Percentiles rank a stretch among this genome's conserved stretches.
These are phyloP conservation scores for Lophiostoma macrostomum DNA, from an alignment of 495 filamentous ascomycete species.

Conservation along the genomic window DNA sequence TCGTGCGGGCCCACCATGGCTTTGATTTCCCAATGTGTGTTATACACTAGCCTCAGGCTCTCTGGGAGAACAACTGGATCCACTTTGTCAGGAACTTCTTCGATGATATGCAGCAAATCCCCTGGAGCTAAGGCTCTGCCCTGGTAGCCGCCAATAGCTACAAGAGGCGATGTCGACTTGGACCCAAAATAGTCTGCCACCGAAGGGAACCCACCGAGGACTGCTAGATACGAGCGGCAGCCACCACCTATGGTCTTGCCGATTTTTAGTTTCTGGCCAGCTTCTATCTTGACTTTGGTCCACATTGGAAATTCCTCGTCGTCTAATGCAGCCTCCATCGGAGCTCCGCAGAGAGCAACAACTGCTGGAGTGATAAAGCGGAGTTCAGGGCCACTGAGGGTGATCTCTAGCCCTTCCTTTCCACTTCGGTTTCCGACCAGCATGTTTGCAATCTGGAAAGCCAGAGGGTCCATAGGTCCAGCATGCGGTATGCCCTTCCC, in stretches of 20 bases:
- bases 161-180: conserved; percentile 55
- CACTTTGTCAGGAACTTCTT: conserved; percentile 34
- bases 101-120: conserved; percentile 48
- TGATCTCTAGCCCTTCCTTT: conserved; percentile 58
- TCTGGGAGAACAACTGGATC: conserved; percentile 41
- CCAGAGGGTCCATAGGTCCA: conserved; percentile 57
- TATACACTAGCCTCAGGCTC: conserved; percentile 46
- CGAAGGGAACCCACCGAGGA: conserved; percentile 55
- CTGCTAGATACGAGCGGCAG: conserved; percentile 57
- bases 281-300: conserved; percentile 49
- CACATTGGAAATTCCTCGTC: conserved; percentile 51
- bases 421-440: conserved; percentile 55
- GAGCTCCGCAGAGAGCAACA: conserved; percentile 54
- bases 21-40: conserved; percentile 46
- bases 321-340: conserved; percentile 49
- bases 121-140: conserved; percentile 53
- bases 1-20: conserved; percentile 59
- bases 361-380: conserved; percentile 50
- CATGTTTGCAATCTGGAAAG: conserved; percentile 54
- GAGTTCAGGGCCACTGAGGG: conserved; percentile 57
- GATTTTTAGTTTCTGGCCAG: conserved; percentile 54
- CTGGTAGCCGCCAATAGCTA: conserved; percentile 58
- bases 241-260: conserved; percentile 52
- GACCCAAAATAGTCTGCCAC: conserved; percentile 58
- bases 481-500: conserved; percentile 51